Percentiles rank a stretch among this genome's conserved stretches.
phyloP scores from a whole-genome alignment of 2,329 filamentous ascomycete species.

The Pseudomassariella vexata region DNA sequence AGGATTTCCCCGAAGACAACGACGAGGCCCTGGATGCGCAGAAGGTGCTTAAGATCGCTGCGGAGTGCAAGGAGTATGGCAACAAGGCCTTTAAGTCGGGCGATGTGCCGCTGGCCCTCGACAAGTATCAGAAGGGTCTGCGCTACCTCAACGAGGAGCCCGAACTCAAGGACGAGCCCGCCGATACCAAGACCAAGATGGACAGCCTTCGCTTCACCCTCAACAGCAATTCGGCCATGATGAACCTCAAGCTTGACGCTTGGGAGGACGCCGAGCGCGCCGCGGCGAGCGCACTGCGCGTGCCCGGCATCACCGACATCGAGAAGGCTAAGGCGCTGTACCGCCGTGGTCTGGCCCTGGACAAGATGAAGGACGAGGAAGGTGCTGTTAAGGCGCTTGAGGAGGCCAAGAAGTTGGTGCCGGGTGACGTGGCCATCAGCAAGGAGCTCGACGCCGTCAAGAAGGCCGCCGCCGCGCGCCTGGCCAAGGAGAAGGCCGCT shows the following conservation, averaged over 20 bases:
- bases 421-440: constrained; percentile 67
- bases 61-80: constrained; percentile 83
- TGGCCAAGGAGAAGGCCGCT: constrained; percentile 84
- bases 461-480: constrained; percentile 64
- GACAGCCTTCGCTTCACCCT: constrained; percentile 74
- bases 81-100: constrained; percentile 86
- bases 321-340: constrained; percentile 89
- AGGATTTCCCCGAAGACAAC: constrained; percentile 89
- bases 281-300: constrained; percentile 69
- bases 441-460: constrained; percentile 76
- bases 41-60: constrained; percentile 71
- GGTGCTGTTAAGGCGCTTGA: constrained; percentile 69
- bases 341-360: constrained; percentile 70
- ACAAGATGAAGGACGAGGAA: constrained; percentile 80
- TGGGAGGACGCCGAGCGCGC: constrained; percentile 66
- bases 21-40: constrained; percentile 56
- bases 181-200: constrained; percentile 61
- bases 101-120: constrained; percentile 64
- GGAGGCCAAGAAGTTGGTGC: constrained; percentile 68
- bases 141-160: constrained; percentile 60
- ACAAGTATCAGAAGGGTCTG: constrained; percentile 87
- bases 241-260: constrained; percentile 73
- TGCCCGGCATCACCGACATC: constrained; percentile 58
- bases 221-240: constrained; percentile 81
- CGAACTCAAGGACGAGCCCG: constrained; percentile 60